Conservation (phyloP, 1,284 basidiomycete genomes). For the Sporisorium graminicola region DNA sequence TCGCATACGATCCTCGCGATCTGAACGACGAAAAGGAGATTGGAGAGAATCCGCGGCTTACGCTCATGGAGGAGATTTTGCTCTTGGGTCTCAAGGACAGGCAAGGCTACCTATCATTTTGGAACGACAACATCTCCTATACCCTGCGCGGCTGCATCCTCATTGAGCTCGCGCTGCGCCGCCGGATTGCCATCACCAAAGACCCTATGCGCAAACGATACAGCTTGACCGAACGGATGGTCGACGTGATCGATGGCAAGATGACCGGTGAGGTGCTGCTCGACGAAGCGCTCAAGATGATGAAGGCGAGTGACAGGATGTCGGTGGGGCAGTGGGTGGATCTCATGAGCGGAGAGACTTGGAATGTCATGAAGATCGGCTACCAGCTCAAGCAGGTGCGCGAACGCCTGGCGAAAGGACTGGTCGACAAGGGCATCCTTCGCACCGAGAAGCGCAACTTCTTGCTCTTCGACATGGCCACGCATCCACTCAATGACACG, state of each 20-base stretch:
- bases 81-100: constrained; percentile 91
- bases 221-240: constrained; percentile 50
- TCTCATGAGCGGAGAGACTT: constrained; percentile 68
- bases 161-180: constrained; percentile 66
- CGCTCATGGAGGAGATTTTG: constrained; percentile 96
- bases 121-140: constrained; percentile 70
- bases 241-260: constrained; percentile 65
- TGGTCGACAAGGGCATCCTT: constrained; percentile 69
- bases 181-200: constrained; percentile 57
- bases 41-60: constrained; percentile 83
- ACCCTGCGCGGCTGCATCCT: constrained; percentile 67
- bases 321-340: constrained; percentile 66
- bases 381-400: constrained; percentile 69
- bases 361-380: constrained; percentile 68
- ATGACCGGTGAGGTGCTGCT: constrained; percentile 67
- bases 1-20: constrained; percentile 95
- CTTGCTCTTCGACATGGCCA: constrained; percentile 69
- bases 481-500: constrained; percentile 66
- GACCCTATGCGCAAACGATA: constrained; percentile 53
- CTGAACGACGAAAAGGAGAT: constrained; percentile 82
- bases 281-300: constrained; percentile 67
- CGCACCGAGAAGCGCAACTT: constrained; percentile 70
- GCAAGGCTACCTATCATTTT: constrained; percentile 72
- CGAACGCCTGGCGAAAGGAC: constrained; percentile 67
- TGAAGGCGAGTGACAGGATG: constrained; percentile 60